A percentile compares a stretch with the other conserved stretches of the same genome.
Conservation (phyloP, 2,329 filamentous ascomycete genomes). For the Phialophora chinensis region DNA sequence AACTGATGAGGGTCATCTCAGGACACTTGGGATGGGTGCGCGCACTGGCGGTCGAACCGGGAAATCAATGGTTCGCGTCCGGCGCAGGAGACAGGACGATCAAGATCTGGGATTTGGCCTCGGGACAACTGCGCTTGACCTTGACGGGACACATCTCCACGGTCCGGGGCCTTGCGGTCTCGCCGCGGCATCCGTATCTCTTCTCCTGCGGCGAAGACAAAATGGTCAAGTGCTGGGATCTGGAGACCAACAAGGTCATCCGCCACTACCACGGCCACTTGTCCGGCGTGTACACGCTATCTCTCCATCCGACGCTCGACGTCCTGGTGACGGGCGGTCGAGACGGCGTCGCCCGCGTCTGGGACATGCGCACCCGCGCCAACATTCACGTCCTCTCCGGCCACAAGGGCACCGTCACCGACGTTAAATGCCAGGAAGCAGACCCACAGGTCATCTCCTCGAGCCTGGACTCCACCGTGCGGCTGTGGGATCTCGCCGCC, state of each 20-base stretch:
- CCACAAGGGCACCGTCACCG: constrained; percentile 87
- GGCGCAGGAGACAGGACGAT: constrained; percentile 95
- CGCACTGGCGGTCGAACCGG: constrained; percentile 86
- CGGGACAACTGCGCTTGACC: constrained; percentile 81
- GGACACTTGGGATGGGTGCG: constrained; percentile 96
- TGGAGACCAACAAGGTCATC: constrained; percentile 99
- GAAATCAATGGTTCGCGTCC: constrained; percentile 96
- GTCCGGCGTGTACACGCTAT: constrained; percentile 90
- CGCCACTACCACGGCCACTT: constrained; percentile 96
- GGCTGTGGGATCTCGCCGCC: constrained; percentile 93
- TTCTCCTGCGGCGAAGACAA: constrained; percentile 99
- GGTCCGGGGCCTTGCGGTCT: constrained; percentile 89
- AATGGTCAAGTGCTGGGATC: constrained; percentile 99
- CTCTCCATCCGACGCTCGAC: constrained; percentile 92
- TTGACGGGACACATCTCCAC: constrained; percentile 94
- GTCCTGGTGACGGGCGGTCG: constrained; percentile 93
- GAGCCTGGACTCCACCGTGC: constrained; percentile 89
- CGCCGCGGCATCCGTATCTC: constrained; percentile 90
- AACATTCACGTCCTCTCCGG: constrained; percentile 93
- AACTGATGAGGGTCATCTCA: constrained; percentile 95
- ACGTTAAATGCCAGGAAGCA: constrained; percentile 90
- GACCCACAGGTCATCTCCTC: constrained; percentile 94
- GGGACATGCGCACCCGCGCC: constrained; percentile 97
- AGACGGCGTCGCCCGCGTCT: constrained; percentile 92
- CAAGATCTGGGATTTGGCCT: constrained; percentile 97